Evolutionary conservation across 257 asterid species (phyloP).

Genomic region (Anisodus acutangulus): DNA sequence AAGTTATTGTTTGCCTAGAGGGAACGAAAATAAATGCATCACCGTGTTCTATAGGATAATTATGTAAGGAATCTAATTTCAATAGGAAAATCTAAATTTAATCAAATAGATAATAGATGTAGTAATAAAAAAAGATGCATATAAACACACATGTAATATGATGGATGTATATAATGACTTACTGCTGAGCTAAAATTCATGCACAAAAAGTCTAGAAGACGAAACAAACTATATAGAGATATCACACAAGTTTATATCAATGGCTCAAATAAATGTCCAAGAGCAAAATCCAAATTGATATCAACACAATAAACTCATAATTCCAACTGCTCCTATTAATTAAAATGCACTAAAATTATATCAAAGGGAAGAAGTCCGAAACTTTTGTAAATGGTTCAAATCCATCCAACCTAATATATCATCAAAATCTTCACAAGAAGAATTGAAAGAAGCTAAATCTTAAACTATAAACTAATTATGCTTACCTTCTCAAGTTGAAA

Average conservation of each 20-base stretch:
- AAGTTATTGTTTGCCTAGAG: background rate
- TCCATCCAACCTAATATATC: background rate
- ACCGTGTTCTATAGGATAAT: background rate
- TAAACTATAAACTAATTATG: background rate
- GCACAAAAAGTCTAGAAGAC: background rate
- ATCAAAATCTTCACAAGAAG: background rate
- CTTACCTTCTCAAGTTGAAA: background rate
- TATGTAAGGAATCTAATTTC: background rate
- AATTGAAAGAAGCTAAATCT: background rate
- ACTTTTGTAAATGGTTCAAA: background rate
- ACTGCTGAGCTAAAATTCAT: background rate
- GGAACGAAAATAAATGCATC: background rate
- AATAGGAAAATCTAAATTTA: background rate
- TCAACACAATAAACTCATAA: background rate
- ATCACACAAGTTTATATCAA: background rate
- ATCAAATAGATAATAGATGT: background rate
- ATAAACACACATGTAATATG: background rate
- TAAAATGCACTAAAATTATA: background rate
- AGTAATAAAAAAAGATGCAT: background rate
- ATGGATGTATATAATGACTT: background rate
- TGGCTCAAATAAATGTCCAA: too few relatives aligned
- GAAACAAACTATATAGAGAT: background rate
- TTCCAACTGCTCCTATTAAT: background rate
- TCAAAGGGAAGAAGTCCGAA: background rate
- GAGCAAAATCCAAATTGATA: background rate